A percentile compares a stretch with the other conserved stretches of the same genome.
phyloP scores from a whole-genome alignment of 2,329 filamentous ascomycete species.

The Neospermospora avenae region DNA sequence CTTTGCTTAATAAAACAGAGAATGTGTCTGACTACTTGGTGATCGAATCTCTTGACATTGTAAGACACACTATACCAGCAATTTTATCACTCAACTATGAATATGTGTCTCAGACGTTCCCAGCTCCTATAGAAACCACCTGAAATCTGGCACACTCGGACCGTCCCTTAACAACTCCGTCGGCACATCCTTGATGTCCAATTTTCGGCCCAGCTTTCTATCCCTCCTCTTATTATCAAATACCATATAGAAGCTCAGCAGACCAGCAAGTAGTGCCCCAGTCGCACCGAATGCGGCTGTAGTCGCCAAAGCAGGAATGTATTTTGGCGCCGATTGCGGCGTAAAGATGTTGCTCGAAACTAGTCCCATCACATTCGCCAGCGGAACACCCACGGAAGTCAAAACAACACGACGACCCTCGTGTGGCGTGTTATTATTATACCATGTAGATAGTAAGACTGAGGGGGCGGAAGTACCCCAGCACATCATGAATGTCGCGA shows the following conservation, averaged over 20 bases:
- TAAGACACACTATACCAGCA: too few relatives aligned
- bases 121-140: constrained; percentile 49
- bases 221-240: constrained; percentile 42
- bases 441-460: constrained; percentile 34
- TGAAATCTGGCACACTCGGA: constrained; percentile 49
- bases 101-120: too few relatives aligned
- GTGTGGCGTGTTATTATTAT: constrained; percentile 66
- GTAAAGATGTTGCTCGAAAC: constrained; percentile 68
- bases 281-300: constrained; percentile 62
- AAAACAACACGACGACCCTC: constrained; percentile 59
- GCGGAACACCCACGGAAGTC: constrained; percentile 59
- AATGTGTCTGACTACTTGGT: too few relatives aligned
- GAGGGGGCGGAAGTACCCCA: constrained; percentile 38
- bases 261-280: constrained; percentile 52
- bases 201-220: constrained; percentile 25
- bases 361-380: constrained; percentile 65
- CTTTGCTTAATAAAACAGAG: too few relatives aligned
- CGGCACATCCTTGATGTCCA: constrained; percentile 46
- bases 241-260: constrained; percentile 60
- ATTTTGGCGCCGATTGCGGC: constrained; percentile 61
- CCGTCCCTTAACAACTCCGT: constrained; percentile 55
- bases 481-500: constrained; percentile 67
- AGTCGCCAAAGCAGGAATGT: constrained; percentile 62
- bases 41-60: too few relatives aligned
- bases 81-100: too few relatives aligned